Conservation (phyloP, 139 green algal species). For the Picochlorum sp. region DNA sequence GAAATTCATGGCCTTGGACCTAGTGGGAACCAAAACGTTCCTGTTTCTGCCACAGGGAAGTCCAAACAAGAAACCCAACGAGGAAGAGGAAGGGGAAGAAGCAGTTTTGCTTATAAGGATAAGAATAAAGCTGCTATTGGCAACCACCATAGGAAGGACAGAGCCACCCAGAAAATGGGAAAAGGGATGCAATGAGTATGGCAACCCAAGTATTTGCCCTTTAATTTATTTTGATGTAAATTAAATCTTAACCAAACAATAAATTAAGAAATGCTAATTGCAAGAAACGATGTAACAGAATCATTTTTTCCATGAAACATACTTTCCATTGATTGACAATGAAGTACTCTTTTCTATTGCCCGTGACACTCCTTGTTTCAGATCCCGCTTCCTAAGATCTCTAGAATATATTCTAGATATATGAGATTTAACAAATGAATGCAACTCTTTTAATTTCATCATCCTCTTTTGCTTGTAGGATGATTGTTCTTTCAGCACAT, state of each 20-base stretch:
- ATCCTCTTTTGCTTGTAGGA: too few relatives aligned
- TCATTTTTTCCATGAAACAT: too few relatives aligned
- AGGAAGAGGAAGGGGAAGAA: background rate
- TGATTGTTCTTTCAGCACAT: too few relatives aligned
- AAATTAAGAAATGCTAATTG: too few relatives aligned
- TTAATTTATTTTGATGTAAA: too few relatives aligned
- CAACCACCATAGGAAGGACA: conserved; percentile 69
- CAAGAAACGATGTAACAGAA: too few relatives aligned
- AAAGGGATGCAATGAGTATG: conserved; percentile 5
- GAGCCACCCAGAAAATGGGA: conserved; percentile 41
- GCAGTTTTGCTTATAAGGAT: conserved; percentile 42
- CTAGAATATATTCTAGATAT: too few relatives aligned
- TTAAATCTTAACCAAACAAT: too few relatives aligned
- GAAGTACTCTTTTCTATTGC: background rate
- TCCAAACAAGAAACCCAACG: background rate
- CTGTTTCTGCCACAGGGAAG: background rate
- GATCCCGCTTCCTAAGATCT: background rate
- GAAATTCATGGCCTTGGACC: conserved; percentile 54
- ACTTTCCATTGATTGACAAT: too few relatives aligned
- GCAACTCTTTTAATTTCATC: too few relatives aligned
- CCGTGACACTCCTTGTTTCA: background rate
- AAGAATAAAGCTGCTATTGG: conserved; percentile 57
- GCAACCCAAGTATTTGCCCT: background rate
- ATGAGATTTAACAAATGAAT: too few relatives aligned
- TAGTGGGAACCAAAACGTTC: conserved; percentile 36